These are phyloP conservation scores for Paradendryphiella salina DNA, from an alignment of 2,329 filamentous ascomycete genomes.

Conservation along the genomic window DNA sequence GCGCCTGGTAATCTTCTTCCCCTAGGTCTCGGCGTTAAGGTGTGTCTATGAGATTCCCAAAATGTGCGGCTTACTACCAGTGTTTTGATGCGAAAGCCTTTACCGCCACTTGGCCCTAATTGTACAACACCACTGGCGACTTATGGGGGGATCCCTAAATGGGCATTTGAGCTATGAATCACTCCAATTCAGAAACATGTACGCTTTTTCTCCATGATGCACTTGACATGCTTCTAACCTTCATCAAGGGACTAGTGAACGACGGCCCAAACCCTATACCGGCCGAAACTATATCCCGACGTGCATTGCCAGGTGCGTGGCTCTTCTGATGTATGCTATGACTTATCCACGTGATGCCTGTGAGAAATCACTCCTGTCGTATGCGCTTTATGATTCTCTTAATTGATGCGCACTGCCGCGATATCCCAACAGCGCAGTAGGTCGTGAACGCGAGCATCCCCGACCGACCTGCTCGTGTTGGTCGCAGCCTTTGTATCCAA, in stretches of 20 bases:
- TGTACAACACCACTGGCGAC: conserved; percentile 32
- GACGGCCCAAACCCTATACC: not conserved
- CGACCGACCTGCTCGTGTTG: not conserved
- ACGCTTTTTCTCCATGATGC: conserved; percentile 36
- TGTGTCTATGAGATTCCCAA: conserved; percentile 43
- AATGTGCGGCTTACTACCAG: conserved; percentile 38
- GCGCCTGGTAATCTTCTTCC: conserved; percentile 34
- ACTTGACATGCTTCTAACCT: conserved; percentile 38
- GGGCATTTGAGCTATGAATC: conserved; percentile 26
- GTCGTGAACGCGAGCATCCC: not conserved
- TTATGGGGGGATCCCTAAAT: conserved; percentile 12
- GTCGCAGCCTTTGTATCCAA: too few relatives aligned
- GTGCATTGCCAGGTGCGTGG: conserved; percentile 6
- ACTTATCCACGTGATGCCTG: not conserved
- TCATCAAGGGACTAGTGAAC: conserved; percentile 32
- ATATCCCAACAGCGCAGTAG: not conserved
- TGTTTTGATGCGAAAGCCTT: conserved; percentile 27
- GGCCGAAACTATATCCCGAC: not conserved
- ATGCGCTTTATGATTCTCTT: not conserved
- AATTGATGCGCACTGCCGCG: not conserved
- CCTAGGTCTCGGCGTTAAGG: conserved; percentile 39
- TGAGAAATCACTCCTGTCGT: not conserved
- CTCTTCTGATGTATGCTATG: not conserved
- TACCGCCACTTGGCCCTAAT: conserved; percentile 23
- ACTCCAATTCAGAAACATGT: conserved; percentile 39